Evolutionary conservation across 2,329 filamentous ascomycete species (phyloP), one percentile per base, ranked within the genome.

Genomic region (Curvularia sp.): DNA sequence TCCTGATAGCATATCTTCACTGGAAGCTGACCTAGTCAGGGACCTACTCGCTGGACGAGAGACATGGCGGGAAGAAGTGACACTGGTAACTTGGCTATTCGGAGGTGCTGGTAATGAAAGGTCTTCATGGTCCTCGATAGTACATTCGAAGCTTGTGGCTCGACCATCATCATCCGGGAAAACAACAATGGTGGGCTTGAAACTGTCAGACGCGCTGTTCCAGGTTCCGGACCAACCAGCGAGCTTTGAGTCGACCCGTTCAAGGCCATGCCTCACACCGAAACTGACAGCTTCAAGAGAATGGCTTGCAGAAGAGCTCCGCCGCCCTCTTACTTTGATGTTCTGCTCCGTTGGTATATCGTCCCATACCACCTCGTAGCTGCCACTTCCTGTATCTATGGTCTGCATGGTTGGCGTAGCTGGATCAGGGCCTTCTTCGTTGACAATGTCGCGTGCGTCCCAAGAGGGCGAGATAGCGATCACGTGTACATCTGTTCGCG

Each of bases 401-500:
- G 71, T 65, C 24, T 77, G 74, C 66, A 72, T 75, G 2, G 69
- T 76, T 0, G 74, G 70, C 3, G 69, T 76, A n/a, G 64, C 64
- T n/a, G 65, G 58, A 48, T 69, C 63, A 4, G 53, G 46, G 26
- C 28, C 44, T 12, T 44, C 49, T 5, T 64, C 42, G 12, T 60
- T 53, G 18, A 48, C 26, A 3, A 33, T 10, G 5, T 55, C 53
- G 1, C 50, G 54, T 2, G 47, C 22, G 22, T 22, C 52, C 61
- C 55, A 61, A 1, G 64, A 62, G 5, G 71, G 70, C 15, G 71
- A 54, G 33, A 71, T 65, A 3, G 73, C 66, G 31, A 77, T 63
- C 20, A 76, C 68, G 53, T 77, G 75, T 3, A 77, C 73, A 57
- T 75, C 74, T 1, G 75, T 73, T 4, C 67, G 62, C 5, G 75